Conservation (phyloP, 2,329 filamentous ascomycete species). For the Rhytidhysteron rufulum region DNA sequence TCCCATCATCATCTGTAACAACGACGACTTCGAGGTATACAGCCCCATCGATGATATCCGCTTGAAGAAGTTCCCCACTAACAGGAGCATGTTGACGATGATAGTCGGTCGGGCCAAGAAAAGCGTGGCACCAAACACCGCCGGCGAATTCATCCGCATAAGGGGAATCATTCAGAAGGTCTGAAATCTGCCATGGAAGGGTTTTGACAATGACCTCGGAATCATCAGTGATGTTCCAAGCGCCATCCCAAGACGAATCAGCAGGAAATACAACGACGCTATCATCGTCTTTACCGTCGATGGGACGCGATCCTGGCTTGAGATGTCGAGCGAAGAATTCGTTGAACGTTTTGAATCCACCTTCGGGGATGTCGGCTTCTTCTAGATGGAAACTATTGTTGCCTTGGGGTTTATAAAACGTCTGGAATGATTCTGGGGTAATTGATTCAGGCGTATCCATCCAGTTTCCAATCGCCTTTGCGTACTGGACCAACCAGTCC, state of each 20-base stretch:
- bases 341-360: slow-evolving; percentile 34
- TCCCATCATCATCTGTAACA: slow-evolving; percentile 1
- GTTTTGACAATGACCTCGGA: slow-evolving; percentile 35
- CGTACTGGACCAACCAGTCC: too few species aligned
- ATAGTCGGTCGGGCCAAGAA: slow-evolving; percentile 40
- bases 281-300: slow-evolving; percentile 22
- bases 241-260: slow-evolving; percentile 34
- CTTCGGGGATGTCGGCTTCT: too few species aligned
- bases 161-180: slow-evolving; percentile 28
- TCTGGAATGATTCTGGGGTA: too few species aligned
- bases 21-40: slow-evolving; percentile 37
- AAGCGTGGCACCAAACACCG: slow-evolving; percentile 42
- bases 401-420: too few species aligned
- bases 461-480: too few species aligned
- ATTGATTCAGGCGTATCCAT: too few species aligned
- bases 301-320: slow-evolving; percentile 31
- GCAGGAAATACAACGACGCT: slow-evolving; percentile 19
- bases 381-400: too few species aligned
- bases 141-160: slow-evolving; percentile 32
- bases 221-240: slow-evolving; percentile 15
- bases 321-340: slow-evolving; percentile 39
- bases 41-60: slow-evolving; percentile 34
- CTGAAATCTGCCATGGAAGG: slow-evolving; percentile 36
- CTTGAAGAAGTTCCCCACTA: slow-evolving; percentile 34
- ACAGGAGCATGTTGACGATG: slow-evolving; percentile 43